Conservation (phyloP, 2,329 filamentous ascomycete genomes). For the Aspergillus proliferans region DNA sequence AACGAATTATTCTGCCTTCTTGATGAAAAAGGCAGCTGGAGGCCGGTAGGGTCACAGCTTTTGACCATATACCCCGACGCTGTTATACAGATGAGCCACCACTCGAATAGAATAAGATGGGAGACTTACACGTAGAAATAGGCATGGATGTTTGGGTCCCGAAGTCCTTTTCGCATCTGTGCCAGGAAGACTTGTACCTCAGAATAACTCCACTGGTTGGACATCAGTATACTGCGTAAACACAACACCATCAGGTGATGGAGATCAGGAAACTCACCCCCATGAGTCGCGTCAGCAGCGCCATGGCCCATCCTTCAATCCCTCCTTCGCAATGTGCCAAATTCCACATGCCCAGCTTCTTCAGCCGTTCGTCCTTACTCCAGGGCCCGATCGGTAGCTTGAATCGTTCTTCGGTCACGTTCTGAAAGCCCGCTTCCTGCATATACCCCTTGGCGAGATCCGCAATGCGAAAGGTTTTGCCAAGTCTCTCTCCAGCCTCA, state of each 20-base stretch:
- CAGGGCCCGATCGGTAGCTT: slow-evolving; percentile 27
- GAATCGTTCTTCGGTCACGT: slow-evolving; percentile 21
- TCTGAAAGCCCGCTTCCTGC: slow-evolving; percentile 22
- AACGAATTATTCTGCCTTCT: no score
- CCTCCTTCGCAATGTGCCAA: slow-evolving; percentile 21
- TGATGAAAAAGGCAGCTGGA: no score
- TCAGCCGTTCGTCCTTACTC: slow-evolving; percentile 20
- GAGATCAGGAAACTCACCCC: slow-evolving; percentile 13
- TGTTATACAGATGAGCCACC: background rate
- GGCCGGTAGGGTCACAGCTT: slow-evolving; percentile 6
- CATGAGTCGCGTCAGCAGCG: slow-evolving; percentile 23
- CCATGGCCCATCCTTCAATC: slow-evolving; percentile 27
- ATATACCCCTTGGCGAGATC: slow-evolving; percentile 19
- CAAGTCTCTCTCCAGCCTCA: slow-evolving; percentile 23
- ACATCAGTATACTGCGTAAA: background rate
- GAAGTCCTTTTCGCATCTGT: slow-evolving; percentile 17
- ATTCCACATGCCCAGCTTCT: slow-evolving; percentile 23
- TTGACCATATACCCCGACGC: slow-evolving; percentile 13
- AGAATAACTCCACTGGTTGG: slow-evolving; percentile 14
- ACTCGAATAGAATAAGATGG: background rate
- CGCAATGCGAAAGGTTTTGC: slow-evolving; percentile 23
- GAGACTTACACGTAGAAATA: slow-evolving; percentile 18
- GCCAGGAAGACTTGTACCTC: slow-evolving; percentile 18
- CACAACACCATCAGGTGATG: background rate
- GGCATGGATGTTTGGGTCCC: slow-evolving; percentile 14